Evolutionary conservation across 306 rosid species (phyloP).

Genomic region (Castanea mollissima): DNA sequence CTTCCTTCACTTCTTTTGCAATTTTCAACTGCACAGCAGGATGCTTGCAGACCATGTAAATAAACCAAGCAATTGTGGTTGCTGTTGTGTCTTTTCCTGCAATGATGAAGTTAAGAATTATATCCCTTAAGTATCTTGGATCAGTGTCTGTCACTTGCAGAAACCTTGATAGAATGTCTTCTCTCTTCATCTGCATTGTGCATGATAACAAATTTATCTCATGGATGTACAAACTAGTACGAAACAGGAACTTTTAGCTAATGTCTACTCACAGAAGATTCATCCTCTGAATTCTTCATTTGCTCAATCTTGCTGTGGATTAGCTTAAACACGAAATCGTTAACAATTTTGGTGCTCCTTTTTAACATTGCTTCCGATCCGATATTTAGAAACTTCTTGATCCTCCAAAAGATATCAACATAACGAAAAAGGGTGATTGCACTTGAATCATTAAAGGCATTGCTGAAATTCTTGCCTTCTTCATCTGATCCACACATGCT

Average conservation of each 20-base stretch:
- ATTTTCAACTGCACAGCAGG: constrained; percentile 60
- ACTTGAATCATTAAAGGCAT: constrained; percentile 65
- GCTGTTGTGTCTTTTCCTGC: constrained; percentile 85
- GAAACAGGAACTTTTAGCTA: constrained; percentile 7
- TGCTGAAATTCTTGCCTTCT: constrained; percentile 59
- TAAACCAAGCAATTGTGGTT: constrained; percentile 69
- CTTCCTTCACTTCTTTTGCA: constrained; percentile 60
- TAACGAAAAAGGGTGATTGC: constrained; percentile 53
- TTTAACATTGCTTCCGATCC: constrained; percentile 63
- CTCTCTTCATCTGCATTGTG: constrained; percentile 42
- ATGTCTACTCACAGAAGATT: constrained; percentile 41
- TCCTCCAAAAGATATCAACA: constrained; percentile 68
- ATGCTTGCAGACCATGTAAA: constrained; percentile 66
- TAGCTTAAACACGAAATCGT: constrained; percentile 54
- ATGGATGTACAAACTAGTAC: not conserved
- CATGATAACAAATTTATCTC: constrained; percentile 5
- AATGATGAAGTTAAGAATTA: constrained; percentile 59
- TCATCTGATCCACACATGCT: constrained; percentile 78
- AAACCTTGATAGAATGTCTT: constrained; percentile 73
- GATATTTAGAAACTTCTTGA: constrained; percentile 64
- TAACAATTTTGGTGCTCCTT: constrained; percentile 32
- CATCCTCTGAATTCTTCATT: constrained; percentile 37
- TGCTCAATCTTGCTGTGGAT: constrained; percentile 48
- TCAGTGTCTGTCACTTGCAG: constrained; percentile 41
- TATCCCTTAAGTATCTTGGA: constrained; percentile 51